Base-by-base conservation (phyloP, 2,329 filamentous ascomycete genomes). In the Purpureocillium takamizusanense region DNA sequence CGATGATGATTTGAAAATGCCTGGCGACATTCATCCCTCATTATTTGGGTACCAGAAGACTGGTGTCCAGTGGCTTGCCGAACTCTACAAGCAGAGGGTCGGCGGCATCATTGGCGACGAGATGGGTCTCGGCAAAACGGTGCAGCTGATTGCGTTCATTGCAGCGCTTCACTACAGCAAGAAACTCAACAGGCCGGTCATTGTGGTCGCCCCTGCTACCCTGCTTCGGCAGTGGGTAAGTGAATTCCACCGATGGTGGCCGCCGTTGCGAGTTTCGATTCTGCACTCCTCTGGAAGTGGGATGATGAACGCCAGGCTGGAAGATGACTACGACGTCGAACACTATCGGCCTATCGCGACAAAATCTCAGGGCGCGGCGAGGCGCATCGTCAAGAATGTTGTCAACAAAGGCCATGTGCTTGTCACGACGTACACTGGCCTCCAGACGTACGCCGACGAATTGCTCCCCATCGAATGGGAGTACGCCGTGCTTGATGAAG, bases 171-270 rank as follows among this genome's bases (percentile, higher is more conserved):
- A 98, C 56, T 89, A 95, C 60, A 97, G 88, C 61, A 85, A 83
- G 49, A 85, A 81, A 52, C 74, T 97, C 16, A 76, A 74, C 16
- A 86, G 86, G 42, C 92, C 92, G 1, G 80, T 94, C 32, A 86
- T 98, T 42, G 76, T 98, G 7, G 88, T 98, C 4, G 89, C 88
- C 36, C 92, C 92, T 2, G 90, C 90, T 4, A 98, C 92, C 0
- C 83, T 98, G 17, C 81, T 98, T 65, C 84, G 87, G 44, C 92
- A 98, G 57, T 98, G 92, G 92, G 92, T 95, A 11, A 94, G 94
- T 46, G 92, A 98, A 55, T 97, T 98, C 51, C 94, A 98, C 61
- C 80, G 83, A 11, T 98, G 94, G 94, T 98, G 94, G 94, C 92
- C 92, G n/a, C 83, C 92, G n/a, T 69, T 98, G 25, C 78, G 94